Percentiles rank a stretch among this genome's conserved stretches.
Evolutionary conservation across 1,284 basidiomycete genomes (phyloP).

Genomic region (Veloboletus limbatus): DNA sequence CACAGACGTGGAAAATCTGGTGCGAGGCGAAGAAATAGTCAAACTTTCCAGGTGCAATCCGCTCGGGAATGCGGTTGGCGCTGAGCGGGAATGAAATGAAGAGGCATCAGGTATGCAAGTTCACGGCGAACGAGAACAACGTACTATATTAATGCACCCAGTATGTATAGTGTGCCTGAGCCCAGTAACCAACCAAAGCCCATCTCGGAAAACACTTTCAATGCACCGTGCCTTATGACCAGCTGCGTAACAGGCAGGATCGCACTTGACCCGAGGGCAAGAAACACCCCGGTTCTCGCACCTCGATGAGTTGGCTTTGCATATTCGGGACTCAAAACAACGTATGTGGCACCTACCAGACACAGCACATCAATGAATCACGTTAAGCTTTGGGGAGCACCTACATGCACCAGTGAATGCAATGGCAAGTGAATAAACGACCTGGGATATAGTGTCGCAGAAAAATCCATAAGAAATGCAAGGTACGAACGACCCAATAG

Average conservation of each 20-base stretch:
- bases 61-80: constrained; percentile 81
- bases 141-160: constrained; percentile 80
- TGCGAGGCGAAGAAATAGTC: constrained; percentile 82
- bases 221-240: constrained; percentile 55
- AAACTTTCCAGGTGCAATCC: constrained; percentile 74
- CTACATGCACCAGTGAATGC: constrained; percentile 59
- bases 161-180: constrained; percentile 71
- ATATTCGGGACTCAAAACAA: constrained; percentile 81
- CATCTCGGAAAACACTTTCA: constrained; percentile 56
- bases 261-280: constrained; percentile 74
- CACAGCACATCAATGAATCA: constrained; percentile 7
- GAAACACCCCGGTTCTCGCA: constrained; percentile 78
- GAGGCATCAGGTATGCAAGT: constrained; percentile 22
- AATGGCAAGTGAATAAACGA: constrained; percentile 55
- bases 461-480: constrained; percentile 73
- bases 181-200: constrained; percentile 67
- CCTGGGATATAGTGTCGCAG: constrained; percentile 54
- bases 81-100: constrained; percentile 42
- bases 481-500: constrained; percentile 81
- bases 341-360: constrained; percentile 59
- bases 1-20: constrained; percentile 85
- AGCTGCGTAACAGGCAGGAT: constrained; percentile 73
- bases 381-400: constrained; percentile 25
- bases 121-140: constrained; percentile 39
- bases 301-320: constrained; percentile 73